phyloP scores from a whole-genome alignment of 2,329 filamentous ascomycete species.

The Thelonectria blattea region DNA sequence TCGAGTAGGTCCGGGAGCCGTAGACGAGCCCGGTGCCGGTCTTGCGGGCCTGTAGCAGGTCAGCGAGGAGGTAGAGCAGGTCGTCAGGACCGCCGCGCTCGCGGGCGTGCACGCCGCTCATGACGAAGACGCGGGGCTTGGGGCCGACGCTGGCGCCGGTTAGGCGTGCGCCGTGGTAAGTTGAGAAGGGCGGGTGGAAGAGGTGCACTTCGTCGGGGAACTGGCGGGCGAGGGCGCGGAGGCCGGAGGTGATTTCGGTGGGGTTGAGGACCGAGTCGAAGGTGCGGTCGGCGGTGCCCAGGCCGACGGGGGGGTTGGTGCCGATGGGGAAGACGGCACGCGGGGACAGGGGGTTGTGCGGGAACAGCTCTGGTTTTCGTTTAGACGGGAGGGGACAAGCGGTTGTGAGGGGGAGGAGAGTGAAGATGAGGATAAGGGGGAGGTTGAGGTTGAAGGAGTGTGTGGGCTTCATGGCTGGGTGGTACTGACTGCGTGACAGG shows the following conservation, averaged over 20 bases:
- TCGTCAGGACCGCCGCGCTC: constrained; percentile 64
- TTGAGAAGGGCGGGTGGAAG: constrained; percentile 51
- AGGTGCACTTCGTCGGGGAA: constrained; percentile 47
- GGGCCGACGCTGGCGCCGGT: constrained; percentile 53
- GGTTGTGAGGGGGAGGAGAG: constrained; percentile 27
- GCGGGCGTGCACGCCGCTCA: constrained; percentile 61
- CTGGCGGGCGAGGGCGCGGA: constrained; percentile 48
- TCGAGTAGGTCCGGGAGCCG: constrained; percentile 57
- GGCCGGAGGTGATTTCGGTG: constrained; percentile 51
- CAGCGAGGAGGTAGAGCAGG: constrained; percentile 63
- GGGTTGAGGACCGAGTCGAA: constrained; percentile 53
- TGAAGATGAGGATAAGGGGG: constrained; percentile 28
- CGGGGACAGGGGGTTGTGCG: constrained; percentile 8
- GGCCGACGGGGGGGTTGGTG: constrained; percentile 44
- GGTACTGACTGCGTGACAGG: neutral
- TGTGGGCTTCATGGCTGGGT: constrained; percentile 39
- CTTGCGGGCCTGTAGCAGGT: constrained; percentile 60
- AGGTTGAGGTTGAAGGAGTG: too few relatives aligned
- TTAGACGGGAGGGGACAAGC: constrained; percentile 49
- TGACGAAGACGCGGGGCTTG: constrained; percentile 56
- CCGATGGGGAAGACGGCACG: constrained; percentile 46
- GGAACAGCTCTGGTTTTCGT: constrained; percentile 24
- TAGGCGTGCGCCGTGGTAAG: constrained; percentile 49
- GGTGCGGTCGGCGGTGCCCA: constrained; percentile 43
- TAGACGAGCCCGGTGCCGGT: constrained; percentile 57